Evolutionary conservation across 1,284 basidiomycete genomes (phyloP), one percentile per base, ranked within the genome.

Genomic region (Calocybe gambosa): DNA sequence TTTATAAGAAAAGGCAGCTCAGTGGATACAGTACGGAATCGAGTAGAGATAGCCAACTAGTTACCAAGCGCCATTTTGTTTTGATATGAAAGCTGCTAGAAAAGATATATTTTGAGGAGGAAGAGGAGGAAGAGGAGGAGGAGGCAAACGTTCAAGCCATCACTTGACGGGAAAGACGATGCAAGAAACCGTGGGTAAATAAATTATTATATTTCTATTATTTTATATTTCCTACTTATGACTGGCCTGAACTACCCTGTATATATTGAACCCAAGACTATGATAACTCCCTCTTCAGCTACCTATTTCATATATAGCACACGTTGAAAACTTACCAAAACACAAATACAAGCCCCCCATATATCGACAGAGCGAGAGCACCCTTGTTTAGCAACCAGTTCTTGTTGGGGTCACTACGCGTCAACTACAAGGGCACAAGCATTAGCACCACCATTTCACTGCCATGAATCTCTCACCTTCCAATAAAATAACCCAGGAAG

Each of bases 401-500:
- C 35, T 71, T 67, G 33, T 70, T 76, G 1, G 73, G 68, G 58
- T 91, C 85, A 50, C 80, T 64, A 47, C 82, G 80, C 56, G 89
- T 86, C 53, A 96, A 72, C 77, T 89, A 35, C 37, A 39, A 25
- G 7, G 7, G 13, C n/a, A 40, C 23, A 34, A 31, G 6, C 12
- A 15, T 31, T 43, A 34, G 37, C 40, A 50, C 25, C 33, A 39
- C 15, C 20, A 13, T 9, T 28, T 20, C 10, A 5, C 19, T 16
- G 9, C 20, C 16, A 43, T 21, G n/a, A 26, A 18, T 31, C 23
- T 34, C 67, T 53, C 50, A 84, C 84, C 82, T 87, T 82, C 84
- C 84, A 89, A 63, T 81, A 88, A 57, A 91, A 81, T 49, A 90
- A 62, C 43, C 93, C 93, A 0, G 96, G 95, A 3, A 99, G 76